Percentiles rank a stretch among this genome's conserved stretches.
These are phyloP conservation scores for Phytophthora sojae DNA, from an alignment of 352 stramenopile genomes.

Conservation along the genomic window DNA sequence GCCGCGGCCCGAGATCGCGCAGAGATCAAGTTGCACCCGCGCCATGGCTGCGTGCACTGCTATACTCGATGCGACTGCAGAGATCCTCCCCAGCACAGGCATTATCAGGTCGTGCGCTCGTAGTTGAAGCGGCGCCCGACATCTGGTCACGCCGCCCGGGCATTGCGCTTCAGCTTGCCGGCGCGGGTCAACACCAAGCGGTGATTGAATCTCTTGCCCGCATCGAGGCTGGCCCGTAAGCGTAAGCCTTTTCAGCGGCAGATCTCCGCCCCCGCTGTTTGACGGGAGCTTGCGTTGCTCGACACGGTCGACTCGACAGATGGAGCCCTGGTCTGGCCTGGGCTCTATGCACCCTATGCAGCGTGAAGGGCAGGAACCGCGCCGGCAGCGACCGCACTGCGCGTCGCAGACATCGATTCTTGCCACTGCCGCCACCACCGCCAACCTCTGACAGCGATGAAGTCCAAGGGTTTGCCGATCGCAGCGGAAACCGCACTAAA, in stretches of 20 bases:
- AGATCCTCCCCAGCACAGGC: not conserved
- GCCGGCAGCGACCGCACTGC: not conserved
- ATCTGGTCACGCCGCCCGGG: slow-evolving; percentile 2
- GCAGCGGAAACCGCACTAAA: slow-evolving; percentile 10
- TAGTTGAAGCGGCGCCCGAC: slow-evolving; percentile 11
- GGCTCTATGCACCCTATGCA: not conserved
- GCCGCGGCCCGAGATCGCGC: not conserved
- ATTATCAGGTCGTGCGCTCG: slow-evolving; percentile 16
- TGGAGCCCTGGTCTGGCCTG: not conserved
- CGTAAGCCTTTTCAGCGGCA: not conserved
- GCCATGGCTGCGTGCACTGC: not conserved
- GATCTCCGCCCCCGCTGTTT: not conserved
- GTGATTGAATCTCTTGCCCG: slow-evolving; percentile 21
- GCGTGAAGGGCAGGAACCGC: not conserved
- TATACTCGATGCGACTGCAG: slow-evolving; percentile 3
- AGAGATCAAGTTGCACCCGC: not conserved
- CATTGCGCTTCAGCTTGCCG: slow-evolving; percentile 16
- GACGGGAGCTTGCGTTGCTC: not conserved
- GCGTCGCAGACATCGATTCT: not conserved
- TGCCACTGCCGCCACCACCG: not conserved
- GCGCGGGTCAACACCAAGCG: slow-evolving; percentile 14
- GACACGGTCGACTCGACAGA: not conserved
- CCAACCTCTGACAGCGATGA: not conserved
- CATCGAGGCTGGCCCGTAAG: not conserved
- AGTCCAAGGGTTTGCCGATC: slow-evolving; percentile 10